Conservation (phyloP, 768 basidiomycete species). For the Mrakia hoshinonis region DNA sequence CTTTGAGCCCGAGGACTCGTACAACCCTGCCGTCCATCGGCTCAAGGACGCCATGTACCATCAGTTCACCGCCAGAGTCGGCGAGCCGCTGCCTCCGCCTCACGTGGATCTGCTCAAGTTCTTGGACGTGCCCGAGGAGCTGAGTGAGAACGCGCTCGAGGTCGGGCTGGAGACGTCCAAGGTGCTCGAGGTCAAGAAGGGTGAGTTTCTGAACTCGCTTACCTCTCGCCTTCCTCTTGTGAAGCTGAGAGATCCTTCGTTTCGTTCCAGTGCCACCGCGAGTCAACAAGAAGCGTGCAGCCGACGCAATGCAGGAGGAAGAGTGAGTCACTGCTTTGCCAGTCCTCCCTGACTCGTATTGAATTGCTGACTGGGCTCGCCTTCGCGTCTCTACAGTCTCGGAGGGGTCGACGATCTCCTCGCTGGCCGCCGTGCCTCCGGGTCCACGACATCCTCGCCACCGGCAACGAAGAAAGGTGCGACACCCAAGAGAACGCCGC, state of each 20-base stretch:
- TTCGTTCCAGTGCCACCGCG: neutral
- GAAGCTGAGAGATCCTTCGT: slow-evolving; percentile 10
- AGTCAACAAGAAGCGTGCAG: slow-evolving; percentile 51
- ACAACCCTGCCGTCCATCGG: slow-evolving; percentile 82
- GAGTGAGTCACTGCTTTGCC: slow-evolving; percentile 30
- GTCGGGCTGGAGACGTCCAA: slow-evolving; percentile 56
- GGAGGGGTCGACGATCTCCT: neutral
- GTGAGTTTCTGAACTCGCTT: slow-evolving; percentile 41
- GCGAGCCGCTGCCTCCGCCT: slow-evolving; percentile 70
- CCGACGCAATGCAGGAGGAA: slow-evolving; percentile 44
- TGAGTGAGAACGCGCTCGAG: slow-evolving; percentile 54
- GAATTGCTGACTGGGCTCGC: slow-evolving; percentile 54
- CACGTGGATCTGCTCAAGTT: slow-evolving; percentile 78
- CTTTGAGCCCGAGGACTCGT: slow-evolving; percentile 69
- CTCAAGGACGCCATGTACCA: slow-evolving; percentile 91
- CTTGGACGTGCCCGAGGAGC: slow-evolving; percentile 64
- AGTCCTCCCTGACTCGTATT: slow-evolving; percentile 45
- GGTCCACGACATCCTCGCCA: neutral
- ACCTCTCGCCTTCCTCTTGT: neutral
- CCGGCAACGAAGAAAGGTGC: slow-evolving; percentile 38
- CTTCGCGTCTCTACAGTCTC: neutral
- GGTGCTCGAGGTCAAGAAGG: slow-evolving; percentile 68
- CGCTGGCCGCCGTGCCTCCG: neutral
- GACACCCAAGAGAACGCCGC: neutral
- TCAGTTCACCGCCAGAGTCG: slow-evolving; percentile 54